Percentiles rank a stretch among this genome's conserved stretches.
These are phyloP conservation scores for Syncephalastrum racemosum DNA, from an alignment of 371 early-diverging fungal species.

Conservation along the genomic window DNA sequence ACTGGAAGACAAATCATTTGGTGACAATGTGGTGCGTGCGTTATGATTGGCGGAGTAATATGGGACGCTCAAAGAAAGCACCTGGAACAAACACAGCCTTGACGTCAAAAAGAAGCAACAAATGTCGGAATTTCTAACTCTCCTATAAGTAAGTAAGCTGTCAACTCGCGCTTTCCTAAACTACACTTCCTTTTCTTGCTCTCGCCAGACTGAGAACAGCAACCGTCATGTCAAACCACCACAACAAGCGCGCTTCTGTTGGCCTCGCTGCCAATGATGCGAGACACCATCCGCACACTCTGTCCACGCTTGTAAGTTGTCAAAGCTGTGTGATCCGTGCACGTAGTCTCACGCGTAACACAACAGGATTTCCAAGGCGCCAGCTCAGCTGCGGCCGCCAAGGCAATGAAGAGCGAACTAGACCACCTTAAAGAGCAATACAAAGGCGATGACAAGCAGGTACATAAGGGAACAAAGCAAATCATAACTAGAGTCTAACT, in stretches of 20 bases:
- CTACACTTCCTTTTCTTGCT: too few relatives aligned
- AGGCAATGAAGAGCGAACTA: slow-evolving; percentile 60
- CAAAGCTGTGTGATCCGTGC: neutral
- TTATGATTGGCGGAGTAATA: too few relatives aligned
- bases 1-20: too few relatives aligned
- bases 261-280: slow-evolving; percentile 1
- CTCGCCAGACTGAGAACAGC: too few relatives aligned
- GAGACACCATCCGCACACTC: slow-evolving; percentile 6
- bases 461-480: slow-evolving; percentile 28
- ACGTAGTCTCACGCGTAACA: too few relatives aligned
- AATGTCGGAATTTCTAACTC: too few relatives aligned
- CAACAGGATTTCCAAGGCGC: slow-evolving; percentile 63
- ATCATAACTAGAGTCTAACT: neutral
- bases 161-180: too few relatives aligned
- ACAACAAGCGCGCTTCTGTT: neutral
- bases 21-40: too few relatives aligned
- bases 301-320: neutral
- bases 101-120: too few relatives aligned
- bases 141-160: too few relatives aligned
- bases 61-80: too few relatives aligned
- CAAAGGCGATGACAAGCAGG: slow-evolving; percentile 50
- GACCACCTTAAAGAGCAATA: slow-evolving; percentile 47
- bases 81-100: too few relatives aligned
- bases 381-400: slow-evolving; percentile 63
- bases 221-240: neutral